These are phyloP conservation scores for Lizonia empirigonia DNA, from an alignment of 2,329 filamentous ascomycete genomes.

Conservation along the genomic window DNA sequence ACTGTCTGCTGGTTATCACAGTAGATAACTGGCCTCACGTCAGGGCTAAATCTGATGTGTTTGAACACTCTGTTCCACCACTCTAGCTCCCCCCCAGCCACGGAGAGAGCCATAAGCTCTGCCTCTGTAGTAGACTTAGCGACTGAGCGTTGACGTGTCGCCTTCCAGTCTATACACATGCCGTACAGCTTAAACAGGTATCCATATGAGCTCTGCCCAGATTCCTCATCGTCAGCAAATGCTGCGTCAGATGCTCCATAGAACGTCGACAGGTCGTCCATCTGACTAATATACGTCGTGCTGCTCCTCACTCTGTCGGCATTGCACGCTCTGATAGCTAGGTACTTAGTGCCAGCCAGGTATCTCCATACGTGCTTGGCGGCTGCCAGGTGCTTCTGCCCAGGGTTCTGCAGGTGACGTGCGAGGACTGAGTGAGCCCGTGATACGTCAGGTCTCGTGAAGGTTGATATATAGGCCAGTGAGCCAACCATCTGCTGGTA, in stretches of 20 bases:
- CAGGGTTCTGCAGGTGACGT: no score
- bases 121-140: conserved; percentile 24
- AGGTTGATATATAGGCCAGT: conserved; percentile 18
- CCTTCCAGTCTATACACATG: conserved; percentile 22
- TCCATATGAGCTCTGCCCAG: conserved; percentile 19
- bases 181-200: conserved; percentile 22
- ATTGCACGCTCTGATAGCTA: conserved; percentile 3
- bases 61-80: conserved; percentile 22
- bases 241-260: conserved; percentile 20
- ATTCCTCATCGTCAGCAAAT: conserved; percentile 21
- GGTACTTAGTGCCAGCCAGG: no score
- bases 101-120: conserved; percentile 16
- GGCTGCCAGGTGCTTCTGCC: no score
- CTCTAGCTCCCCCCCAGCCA: not conserved
- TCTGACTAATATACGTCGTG: not conserved
- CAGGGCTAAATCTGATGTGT: conserved; percentile 13
- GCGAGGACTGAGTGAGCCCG: conserved; percentile 13
- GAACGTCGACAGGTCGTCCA: conserved; percentile 6
- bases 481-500: conserved; percentile 25
- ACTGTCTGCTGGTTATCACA: conserved; percentile 21
- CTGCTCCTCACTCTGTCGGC: not conserved
- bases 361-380: no score
- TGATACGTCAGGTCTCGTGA: conserved; percentile 21
- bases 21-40: not conserved
- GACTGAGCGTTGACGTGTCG: conserved; percentile 17